Evolutionary conservation across 148 eudicot species (phyloP), one percentile per base, ranked within the genome.

Genomic region (Drosera capensis): DNA sequence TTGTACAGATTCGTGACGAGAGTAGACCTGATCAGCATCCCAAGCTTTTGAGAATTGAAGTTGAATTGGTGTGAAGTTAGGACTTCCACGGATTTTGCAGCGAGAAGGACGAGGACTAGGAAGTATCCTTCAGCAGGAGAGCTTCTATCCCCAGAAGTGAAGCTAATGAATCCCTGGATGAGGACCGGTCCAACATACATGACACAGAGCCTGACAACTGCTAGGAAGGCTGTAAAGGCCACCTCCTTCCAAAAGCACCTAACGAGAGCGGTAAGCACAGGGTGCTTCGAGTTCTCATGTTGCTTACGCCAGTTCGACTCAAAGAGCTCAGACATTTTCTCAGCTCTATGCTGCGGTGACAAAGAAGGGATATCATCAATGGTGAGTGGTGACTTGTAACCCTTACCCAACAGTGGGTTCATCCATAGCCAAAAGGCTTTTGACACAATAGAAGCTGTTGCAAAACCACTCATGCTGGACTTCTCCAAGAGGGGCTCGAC

Each of bases 351-450:
- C 20, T 71, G 55, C 3, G 97, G 85, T 19, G 97, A 73, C 14
- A 90, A 80, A 15, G 67, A 17, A 7, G 97, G 97, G 24, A 90
- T 65, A 35, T 90, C 97, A 8, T 73, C 64, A 3, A 68, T 53
- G 9, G 50, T 69, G 29, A 88, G 68, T 18, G 94, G 84, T 9
- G 65, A 35, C 42, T 62, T 75, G 51, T 73, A 75, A n/a, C 97
- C 97, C 70, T 78, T 75, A 13, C 46, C 56, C 20, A 88, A 63
- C 3, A 88, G 40, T 14, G 97, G 94, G 43, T 78, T 78, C 73
- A 88, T 52, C 97, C 97, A 88, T 17, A 83, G 7, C 81, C 77
- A 88, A 53, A 88, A 80, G 4, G 74, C 46, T 60, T 78, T 83
- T 0, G 97, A 80, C 1, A 71, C 16, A 15, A 72, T 4, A 23